Evolutionary conservation across 768 basidiomycete genomes (phyloP).

Genomic region (Pisolithus marmoratus): DNA sequence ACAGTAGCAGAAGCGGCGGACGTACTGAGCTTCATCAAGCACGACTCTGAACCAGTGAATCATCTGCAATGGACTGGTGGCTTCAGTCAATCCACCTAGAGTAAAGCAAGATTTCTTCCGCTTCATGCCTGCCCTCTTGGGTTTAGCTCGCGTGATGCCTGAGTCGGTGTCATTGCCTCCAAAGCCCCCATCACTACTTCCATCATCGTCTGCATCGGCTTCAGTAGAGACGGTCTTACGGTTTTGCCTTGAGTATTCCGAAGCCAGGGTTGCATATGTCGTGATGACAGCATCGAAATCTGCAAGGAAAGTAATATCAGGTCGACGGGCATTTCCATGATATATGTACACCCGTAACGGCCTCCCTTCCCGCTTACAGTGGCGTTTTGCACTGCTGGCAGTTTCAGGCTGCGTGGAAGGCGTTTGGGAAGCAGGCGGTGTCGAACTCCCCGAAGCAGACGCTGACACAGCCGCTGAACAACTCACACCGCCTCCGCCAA

Average conservation of each 20-base stretch:
- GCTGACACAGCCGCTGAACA: constrained; percentile 26
- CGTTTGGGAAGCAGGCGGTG: constrained; percentile 34
- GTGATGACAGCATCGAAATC: constrained; percentile 98
- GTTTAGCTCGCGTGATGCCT: constrained; percentile 50
- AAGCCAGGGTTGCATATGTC: constrained; percentile 92
- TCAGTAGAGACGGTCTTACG: constrained; percentile 54
- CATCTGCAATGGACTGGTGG: constrained; percentile 81
- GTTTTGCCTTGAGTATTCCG: constrained; percentile 89
- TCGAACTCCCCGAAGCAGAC: constrained; percentile 30
- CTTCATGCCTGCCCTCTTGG: constrained; percentile 65
- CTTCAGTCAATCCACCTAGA: constrained; percentile 40
- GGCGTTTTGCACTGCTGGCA: constrained; percentile 19
- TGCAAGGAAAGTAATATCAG: constrained; percentile 81
- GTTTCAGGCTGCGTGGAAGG: constrained; percentile 25
- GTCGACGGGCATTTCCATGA: constrained; percentile 84
- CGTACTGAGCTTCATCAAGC: constrained; percentile 92
- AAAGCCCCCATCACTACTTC: constrained; percentile 57
- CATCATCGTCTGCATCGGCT: constrained; percentile 64
- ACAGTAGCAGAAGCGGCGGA: constrained; percentile 13
- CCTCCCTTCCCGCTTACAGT: constrained; percentile 41
- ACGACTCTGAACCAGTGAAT: constrained; percentile 97
- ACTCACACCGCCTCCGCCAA: constrained; percentile 63
- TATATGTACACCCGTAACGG: constrained; percentile 88
- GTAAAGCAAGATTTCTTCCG: constrained; percentile 49
- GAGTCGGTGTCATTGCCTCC: constrained; percentile 64